Evolutionary conservation across 1,139 yeast species (phyloP), one percentile per base, ranked within the genome.

Genomic region (Yamadazyma mexicana): DNA sequence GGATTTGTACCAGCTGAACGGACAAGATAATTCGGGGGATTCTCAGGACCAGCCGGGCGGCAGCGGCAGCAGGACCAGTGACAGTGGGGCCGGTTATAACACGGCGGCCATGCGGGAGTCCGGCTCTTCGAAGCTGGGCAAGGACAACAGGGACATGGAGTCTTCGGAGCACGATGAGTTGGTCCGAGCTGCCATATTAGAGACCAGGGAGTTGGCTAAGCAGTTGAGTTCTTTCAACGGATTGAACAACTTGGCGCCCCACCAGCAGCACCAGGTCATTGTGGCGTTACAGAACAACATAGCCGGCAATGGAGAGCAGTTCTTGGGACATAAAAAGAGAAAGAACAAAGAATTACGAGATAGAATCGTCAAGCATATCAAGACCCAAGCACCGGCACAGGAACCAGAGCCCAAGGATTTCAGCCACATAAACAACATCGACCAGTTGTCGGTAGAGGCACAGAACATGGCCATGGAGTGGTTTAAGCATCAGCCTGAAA

Each of bases 121-220:
- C n/a, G n/a, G n/a, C n/a, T n/a, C n/a, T n/a, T n/a, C n/a, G n/a
- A 34, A 34, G 27, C 17, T 31, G 15, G 25, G 18, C 20, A 34
- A 34, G 27, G 5, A 15, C 12, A 47, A 37, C 17, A 49, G 66
- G 1, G 68, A 58, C 1, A 49, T 79, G 30, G 81, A 74, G 48
- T 66, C 67, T 40, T 48, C 64, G 9, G 79, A 74, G 34, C 83
- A 79, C 48, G 84, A 78, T 44, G 82, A 75, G 47, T 61, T 82
- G 39, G 87, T 81, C 5, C 78, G 81, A 45, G 86, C 82, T 34
- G 87, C 86, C 2, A 79, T 83, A 32, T 63, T 80, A 45, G 86
- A 81, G 50, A 85, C 87, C 0, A 67, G 82, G 40, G 79, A 80
- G 39, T 65, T 82, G 42, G 83, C 84, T 2, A 76, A 79, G 34